A percentile compares a stretch with the other conserved stretches of the same genome.
Evolutionary conservation across 176 grass and related monocot genomes (phyloP).

Genomic region (Bromus sterilis): DNA sequence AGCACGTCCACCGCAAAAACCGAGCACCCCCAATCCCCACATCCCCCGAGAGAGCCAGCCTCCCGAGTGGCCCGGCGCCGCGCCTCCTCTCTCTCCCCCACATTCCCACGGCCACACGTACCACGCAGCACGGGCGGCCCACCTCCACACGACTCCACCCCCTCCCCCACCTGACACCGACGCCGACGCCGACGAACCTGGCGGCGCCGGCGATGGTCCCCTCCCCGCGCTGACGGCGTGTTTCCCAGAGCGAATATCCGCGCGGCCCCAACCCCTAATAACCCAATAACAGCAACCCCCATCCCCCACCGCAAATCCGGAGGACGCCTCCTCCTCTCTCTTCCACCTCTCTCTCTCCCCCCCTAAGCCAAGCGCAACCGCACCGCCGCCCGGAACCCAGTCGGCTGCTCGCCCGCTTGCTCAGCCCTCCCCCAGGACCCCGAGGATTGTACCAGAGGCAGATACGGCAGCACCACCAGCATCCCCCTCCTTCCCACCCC

Average conservation of each 20-base stretch:
- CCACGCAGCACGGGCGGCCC: background rate
- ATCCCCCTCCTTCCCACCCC: background rate
- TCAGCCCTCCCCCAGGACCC: too few species aligned
- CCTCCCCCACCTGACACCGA: background rate
- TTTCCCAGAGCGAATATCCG: too few species aligned
- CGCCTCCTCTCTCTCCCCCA: background rate
- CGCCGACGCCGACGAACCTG: background rate
- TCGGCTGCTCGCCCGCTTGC: background rate
- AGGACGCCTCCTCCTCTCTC: background rate
- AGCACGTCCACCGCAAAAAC: background rate
- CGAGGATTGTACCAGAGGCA: background rate
- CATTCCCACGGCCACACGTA: background rate
- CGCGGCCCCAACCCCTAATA: too few species aligned
- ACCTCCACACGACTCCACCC: background rate
- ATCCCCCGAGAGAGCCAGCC: background rate
- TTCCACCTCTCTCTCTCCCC: background rate
- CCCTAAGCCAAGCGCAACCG: background rate
- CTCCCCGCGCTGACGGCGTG: conserved; percentile 1
- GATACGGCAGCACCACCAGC: background rate
- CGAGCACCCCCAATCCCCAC: background rate
- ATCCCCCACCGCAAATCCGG: conserved; percentile 22
- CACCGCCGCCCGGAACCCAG: background rate
- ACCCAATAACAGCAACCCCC: too few species aligned
- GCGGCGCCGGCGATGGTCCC: conserved; percentile 25
- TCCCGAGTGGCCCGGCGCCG: background rate